Conservation (phyloP, 2,329 filamentous ascomycete species). For the Pseudocercospora vitis region DNA sequence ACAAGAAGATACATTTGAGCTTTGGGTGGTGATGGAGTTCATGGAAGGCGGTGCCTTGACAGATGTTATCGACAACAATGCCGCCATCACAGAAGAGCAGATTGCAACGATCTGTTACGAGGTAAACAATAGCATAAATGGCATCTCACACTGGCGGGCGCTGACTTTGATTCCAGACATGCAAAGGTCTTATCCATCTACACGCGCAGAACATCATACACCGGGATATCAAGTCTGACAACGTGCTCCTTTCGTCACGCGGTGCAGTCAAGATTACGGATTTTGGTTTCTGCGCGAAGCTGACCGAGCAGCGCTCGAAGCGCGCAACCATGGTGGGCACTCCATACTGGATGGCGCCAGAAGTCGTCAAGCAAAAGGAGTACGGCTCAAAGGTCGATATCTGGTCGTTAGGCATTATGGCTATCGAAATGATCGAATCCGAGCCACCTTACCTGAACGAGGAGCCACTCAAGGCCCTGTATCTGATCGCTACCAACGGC, state of each 20-base stretch:
- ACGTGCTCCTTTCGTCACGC: conserved; percentile 88
- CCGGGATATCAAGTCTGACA: conserved; percentile 99
- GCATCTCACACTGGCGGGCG: neutral
- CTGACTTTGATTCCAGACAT: conserved; percentile 67
- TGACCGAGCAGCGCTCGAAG: conserved; percentile 94
- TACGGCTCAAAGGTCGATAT: conserved; percentile 98
- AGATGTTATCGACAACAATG: conserved; percentile 98
- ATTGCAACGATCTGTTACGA: conserved; percentile 96
- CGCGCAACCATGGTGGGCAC: conserved; percentile 99
- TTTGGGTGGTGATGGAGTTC: conserved; percentile 99
- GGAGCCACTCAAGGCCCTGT: conserved; percentile 94
- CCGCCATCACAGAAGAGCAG: conserved; percentile 89
- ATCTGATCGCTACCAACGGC: conserved; percentile 96
- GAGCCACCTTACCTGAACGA: conserved; percentile 98
- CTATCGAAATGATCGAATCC: conserved; percentile 99
- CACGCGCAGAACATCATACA: conserved; percentile 97
- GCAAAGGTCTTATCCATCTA: conserved; percentile 88
- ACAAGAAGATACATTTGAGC: conserved; percentile 86
- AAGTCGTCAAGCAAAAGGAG: conserved; percentile 99
- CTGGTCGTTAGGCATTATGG: conserved; percentile 99
- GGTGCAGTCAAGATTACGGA: conserved; percentile 96
- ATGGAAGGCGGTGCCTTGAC: conserved; percentile 98
- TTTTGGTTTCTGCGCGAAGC: conserved; percentile 98
- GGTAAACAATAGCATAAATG: conserved; percentile 55
- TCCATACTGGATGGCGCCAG: conserved; percentile 99